A percentile compares a stretch with the other conserved stretches of the same genome.
Evolutionary conservation across 225 moss, liverwort and hornwort genomes (phyloP).

Genomic region (Bryum argenteum): DNA sequence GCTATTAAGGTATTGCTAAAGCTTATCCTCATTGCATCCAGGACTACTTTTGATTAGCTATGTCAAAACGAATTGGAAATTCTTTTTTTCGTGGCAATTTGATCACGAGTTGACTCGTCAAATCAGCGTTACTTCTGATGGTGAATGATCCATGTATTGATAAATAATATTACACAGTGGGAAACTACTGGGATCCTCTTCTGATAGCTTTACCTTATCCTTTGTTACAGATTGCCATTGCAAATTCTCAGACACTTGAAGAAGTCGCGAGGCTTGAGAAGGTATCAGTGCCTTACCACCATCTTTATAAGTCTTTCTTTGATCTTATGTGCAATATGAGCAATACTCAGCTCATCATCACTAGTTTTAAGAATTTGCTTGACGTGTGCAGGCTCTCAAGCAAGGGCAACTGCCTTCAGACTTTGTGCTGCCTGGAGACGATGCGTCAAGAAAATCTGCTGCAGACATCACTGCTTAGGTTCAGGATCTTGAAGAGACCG

Average conservation of each 20-base stretch:
- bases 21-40: not conserved
- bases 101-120: not conserved
- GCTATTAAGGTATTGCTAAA: constrained; percentile 62
- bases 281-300: constrained; percentile 26
- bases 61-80: too few relatives aligned
- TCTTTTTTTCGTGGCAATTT: too few relatives aligned
- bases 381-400: constrained; percentile 43
- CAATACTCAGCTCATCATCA: not conserved
- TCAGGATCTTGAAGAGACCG: constrained; percentile 25
- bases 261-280: constrained; percentile 88
- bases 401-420: constrained; percentile 49
- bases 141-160: not conserved
- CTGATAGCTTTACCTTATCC: constrained; percentile 10
- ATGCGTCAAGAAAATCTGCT: constrained; percentile 16
- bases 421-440: constrained; percentile 36
- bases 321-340: not conserved
- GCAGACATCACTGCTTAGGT: constrained; percentile 5
- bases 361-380: constrained; percentile 3
- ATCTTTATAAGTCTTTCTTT: too few relatives aligned
- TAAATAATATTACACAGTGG: too few relatives aligned
- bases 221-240: constrained; percentile 66
- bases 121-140: not conserved
- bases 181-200: not conserved
- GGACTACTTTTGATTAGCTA: too few relatives aligned
- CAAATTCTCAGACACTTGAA: constrained; percentile 79